phyloP scores from a whole-genome alignment of 192 early-diverging fungal species.

The Rhizoclosmatium sp. region DNA sequence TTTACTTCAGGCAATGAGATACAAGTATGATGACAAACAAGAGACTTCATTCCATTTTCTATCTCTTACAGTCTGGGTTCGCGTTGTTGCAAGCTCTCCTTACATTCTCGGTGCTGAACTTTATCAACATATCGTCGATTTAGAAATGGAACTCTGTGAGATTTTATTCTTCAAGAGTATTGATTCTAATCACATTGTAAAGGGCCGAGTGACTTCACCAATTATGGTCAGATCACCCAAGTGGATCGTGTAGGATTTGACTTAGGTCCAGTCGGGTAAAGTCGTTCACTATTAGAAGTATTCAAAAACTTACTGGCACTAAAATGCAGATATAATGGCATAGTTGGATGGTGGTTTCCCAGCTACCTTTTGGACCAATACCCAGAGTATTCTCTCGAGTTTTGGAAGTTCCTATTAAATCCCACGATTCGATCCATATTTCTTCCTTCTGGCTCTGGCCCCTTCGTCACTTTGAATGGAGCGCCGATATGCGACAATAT shows the following conservation, averaged over 20 bases:
- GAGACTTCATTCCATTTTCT: too few relatives aligned
- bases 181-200: not conserved
- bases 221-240: constrained; percentile 18
- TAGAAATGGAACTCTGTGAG: constrained; percentile 12
- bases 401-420: constrained; percentile 34
- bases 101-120: not conserved
- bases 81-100: not conserved
- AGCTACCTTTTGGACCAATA: constrained; percentile 17
- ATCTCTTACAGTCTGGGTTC: not conserved
- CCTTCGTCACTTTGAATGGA: not conserved
- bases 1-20: constrained; percentile 24
- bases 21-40: not conserved
- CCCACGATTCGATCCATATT: not conserved
- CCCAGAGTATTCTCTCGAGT: constrained; percentile 27
- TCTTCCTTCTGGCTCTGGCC: not conserved
- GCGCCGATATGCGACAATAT: constrained; percentile 3
- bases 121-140: not conserved
- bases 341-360: constrained; percentile 26
- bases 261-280: constrained; percentile 16
- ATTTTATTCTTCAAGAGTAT: too few relatives aligned
- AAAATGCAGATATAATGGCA: constrained; percentile 18
- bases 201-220: constrained; percentile 20
- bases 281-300: too few relatives aligned
- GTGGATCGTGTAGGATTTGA: not conserved
- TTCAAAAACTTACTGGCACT: not conserved